Base-by-base conservation (phyloP, 495 filamentous ascomycete genomes). In the Clohesyomyces aquaticus region DNA sequence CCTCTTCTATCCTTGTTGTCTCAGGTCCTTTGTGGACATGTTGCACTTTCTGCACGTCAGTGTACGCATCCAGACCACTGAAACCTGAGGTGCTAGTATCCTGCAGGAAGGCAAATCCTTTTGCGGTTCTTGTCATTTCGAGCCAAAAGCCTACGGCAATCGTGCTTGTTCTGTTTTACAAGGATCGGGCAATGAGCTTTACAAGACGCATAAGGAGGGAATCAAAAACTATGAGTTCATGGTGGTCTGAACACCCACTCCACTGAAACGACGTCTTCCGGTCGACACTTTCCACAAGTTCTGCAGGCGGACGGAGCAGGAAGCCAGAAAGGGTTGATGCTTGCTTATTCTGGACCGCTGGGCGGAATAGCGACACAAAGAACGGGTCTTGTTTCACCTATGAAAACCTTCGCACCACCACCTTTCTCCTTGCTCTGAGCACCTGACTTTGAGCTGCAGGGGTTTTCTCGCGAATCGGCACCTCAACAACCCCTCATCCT, bases 31-130 rank as follows among this genome's bases (percentile, higher is more conserved):
- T 52, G 14, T 47, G 27, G 3, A 6, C 48, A 11, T 50, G 56
- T 59, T 41, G 27, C 63, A 66, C 56, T 35, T 61, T 12, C 56
- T 66, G 57, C 63, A 66, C 51, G 63, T 66, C 51, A 61, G 57
- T 56, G 56, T 61, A 65, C 43, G 51, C 27, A 53, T 53, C 49
- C 49, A 4, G 49, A 53, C 43, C 43, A 47, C 6, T 38, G 32
- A 38, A 38, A 38, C 32, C n/a, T n/a, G n/a, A n/a, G n/a, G n/a
- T n/a, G 35, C 35, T 41, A n/a, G n/a, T 9, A 9, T 9, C 35
- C n/a, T 9, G 9, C 35, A 41, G 35, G 9, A 41, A 41, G 35
- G 35, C 9, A 9, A n/a, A 41, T 9, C 9, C 35, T 41, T 41
- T 41, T 41, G 35, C 35, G 35, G n/a, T 41, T 41, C 35, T 41